These are phyloP conservation scores for Gomphus bonarii DNA, from an alignment of 1,284 basidiomycete species.

Conservation along the genomic window DNA sequence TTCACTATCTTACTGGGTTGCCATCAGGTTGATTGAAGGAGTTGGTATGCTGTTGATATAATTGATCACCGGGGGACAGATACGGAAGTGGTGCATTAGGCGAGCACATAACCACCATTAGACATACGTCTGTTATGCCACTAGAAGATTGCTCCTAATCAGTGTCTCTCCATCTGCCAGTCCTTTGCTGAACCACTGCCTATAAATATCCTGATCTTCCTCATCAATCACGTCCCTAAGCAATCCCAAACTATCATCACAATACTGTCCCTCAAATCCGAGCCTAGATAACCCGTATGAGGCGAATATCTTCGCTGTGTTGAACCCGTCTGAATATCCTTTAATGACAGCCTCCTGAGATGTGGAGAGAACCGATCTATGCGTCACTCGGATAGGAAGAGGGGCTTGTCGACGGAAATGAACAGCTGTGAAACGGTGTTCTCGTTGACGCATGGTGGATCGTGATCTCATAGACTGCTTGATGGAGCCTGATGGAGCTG, in stretches of 20 bases:
- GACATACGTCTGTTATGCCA: neutral
- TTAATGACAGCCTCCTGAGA: constrained; percentile 22
- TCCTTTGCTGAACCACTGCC: constrained; percentile 36
- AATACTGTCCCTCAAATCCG: constrained; percentile 57
- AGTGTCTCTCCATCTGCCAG: constrained; percentile 31
- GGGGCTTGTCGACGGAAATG: constrained; percentile 7
- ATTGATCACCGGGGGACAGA: too few species aligned
- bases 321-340: constrained; percentile 57
- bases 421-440: constrained; percentile 8
- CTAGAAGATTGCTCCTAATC: constrained; percentile 12
- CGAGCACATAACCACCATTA: too few species aligned
- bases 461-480: neutral
- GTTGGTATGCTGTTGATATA: neutral
- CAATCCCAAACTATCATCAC: constrained; percentile 35
- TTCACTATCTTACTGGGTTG: neutral
- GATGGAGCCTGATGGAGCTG: neutral
- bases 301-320: constrained; percentile 53
- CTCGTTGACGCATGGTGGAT: neutral
- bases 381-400: neutral
- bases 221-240: constrained; percentile 26
- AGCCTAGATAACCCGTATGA: constrained; percentile 43
- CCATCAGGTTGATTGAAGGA: neutral
- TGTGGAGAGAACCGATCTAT: constrained; percentile 4
- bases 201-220: constrained; percentile 35
- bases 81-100: too few species aligned